Evolutionary conservation across 129 eudicot genomes (phyloP).

Genomic region (Pseudognaphalium luteoalbum): DNA sequence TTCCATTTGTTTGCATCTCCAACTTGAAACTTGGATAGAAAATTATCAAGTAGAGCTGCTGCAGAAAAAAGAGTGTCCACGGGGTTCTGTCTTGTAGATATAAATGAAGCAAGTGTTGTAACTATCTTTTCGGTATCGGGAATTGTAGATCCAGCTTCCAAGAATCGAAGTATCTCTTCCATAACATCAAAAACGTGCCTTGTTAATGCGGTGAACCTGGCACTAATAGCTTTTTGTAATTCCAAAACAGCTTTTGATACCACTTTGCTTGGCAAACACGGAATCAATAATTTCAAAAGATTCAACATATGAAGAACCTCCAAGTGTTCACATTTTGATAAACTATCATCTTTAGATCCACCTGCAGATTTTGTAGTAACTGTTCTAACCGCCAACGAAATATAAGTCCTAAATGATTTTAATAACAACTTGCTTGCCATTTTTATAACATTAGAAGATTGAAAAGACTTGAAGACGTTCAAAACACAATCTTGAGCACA

Average conservation of each 20-base stretch:
- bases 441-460: constrained; percentile 39
- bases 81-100: constrained; percentile 57
- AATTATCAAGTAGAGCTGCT: constrained; percentile 56
- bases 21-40: constrained; percentile 53
- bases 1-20: constrained; percentile 51
- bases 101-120: constrained; percentile 52
- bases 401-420: constrained; percentile 49
- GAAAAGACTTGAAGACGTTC: constrained; percentile 60
- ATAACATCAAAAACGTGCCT: constrained; percentile 67
- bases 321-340: constrained; percentile 55
- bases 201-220: constrained; percentile 55
- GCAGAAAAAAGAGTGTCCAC: constrained; percentile 62
- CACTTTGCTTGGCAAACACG: constrained; percentile 57
- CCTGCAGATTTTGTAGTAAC: constrained; percentile 30
- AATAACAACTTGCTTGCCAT: constrained; percentile 70
- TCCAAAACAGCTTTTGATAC: constrained; percentile 41
- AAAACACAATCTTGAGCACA: constrained; percentile 85
- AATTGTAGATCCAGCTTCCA: constrained; percentile 44
- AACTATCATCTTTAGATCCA: constrained; percentile 43
- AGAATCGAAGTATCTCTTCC: constrained; percentile 46
- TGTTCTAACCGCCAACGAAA: constrained; percentile 47
- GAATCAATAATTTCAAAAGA: constrained; percentile 60
- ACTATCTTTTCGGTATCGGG: constrained; percentile 53
- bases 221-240: constrained; percentile 45
- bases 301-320: constrained; percentile 78